Conservation (phyloP, 1,139 yeast genomes). For the Hyphopichia khmerensis region DNA sequence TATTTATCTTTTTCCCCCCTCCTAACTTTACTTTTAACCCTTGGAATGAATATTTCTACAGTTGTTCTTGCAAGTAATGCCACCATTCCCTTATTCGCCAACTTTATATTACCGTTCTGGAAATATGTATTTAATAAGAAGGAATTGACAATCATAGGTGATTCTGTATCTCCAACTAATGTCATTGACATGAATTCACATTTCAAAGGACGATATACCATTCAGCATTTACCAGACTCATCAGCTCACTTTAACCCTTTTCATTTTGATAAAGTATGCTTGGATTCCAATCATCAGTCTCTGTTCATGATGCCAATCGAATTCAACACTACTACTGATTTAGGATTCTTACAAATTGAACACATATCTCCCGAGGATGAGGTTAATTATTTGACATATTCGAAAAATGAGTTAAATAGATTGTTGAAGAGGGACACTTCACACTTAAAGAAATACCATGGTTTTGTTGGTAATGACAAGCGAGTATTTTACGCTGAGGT, state of each 20-base stretch:
- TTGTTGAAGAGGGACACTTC: slow-evolving; percentile 43
- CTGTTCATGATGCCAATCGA: slow-evolving; percentile 63
- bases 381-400: slow-evolving; percentile 49
- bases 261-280: slow-evolving; percentile 56
- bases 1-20: slow-evolving; percentile 61
- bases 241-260: slow-evolving; percentile 83
- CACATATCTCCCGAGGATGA: slow-evolving; percentile 58
- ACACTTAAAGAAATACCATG: slow-evolving; percentile 25
- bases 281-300: slow-evolving; percentile 32
- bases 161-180: slow-evolving; percentile 36
- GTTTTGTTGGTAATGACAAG: slow-evolving; percentile 23
- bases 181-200: slow-evolving; percentile 66
- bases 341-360: slow-evolving; percentile 66
- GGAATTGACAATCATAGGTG: slow-evolving; percentile 73
- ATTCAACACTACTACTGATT: slow-evolving; percentile 75
- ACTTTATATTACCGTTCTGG: slow-evolving; percentile 44
- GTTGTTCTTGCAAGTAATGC: slow-evolving; percentile 42
- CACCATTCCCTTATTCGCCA: slow-evolving; percentile 34
- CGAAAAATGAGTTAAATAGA: slow-evolving; percentile 53
- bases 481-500: slow-evolving; percentile 49
- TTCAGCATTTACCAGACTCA: slow-evolving; percentile 88
- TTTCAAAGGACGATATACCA: slow-evolving; percentile 81
- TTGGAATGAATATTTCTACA: slow-evolving; percentile 35
- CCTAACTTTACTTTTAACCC: slow-evolving; percentile 45
- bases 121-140: slow-evolving; percentile 45